phyloP scores from a whole-genome alignment of 1,284 basidiomycete species.

The Apiotrichum montevideense region DNA sequence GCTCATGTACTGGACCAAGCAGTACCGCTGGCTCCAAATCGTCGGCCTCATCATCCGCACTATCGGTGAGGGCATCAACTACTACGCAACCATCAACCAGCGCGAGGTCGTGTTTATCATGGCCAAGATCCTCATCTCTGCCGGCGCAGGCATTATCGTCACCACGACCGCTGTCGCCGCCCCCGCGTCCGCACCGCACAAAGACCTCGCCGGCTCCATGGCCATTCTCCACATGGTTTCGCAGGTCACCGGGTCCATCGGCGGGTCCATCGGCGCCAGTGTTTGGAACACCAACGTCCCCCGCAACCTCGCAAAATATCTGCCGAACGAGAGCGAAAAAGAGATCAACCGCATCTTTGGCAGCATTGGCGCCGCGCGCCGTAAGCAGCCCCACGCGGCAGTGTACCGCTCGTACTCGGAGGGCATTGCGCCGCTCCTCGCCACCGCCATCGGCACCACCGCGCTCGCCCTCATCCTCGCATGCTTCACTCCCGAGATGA shows the following conservation, averaged over 20 bases:
- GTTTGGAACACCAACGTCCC: constrained; percentile 25
- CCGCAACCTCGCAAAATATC: constrained; percentile 21
- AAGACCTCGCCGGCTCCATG: constrained; percentile 6
- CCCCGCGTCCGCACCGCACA: constrained; percentile 7
- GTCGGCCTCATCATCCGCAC: constrained; percentile 24
- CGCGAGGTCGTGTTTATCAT: constrained; percentile 32
- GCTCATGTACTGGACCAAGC: constrained; percentile 37
- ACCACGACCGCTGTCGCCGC: constrained; percentile 32
- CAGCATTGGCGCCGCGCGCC: constrained; percentile 23
- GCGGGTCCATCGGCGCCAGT: neutral
- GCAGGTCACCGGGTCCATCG: constrained; percentile 8
- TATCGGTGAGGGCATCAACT: constrained; percentile 14
- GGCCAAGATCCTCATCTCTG: constrained; percentile 21
- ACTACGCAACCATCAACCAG: constrained; percentile 1
- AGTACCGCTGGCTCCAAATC: constrained; percentile 42
- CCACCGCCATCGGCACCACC: constrained; percentile 25
- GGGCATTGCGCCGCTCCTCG: constrained; percentile 19
- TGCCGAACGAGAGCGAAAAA: constrained; percentile 26
- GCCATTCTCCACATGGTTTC: constrained; percentile 7
- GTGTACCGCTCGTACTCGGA: constrained; percentile 32
- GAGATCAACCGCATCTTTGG: constrained; percentile 31
- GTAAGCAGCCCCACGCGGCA: constrained; percentile 23
- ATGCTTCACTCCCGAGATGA: constrained; percentile 25
- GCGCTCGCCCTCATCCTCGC: constrained; percentile 25
- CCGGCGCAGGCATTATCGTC: constrained; percentile 24